Evolutionary conservation across 108 stramenopile species (phyloP).

Genomic region (Seminavis robusta): DNA sequence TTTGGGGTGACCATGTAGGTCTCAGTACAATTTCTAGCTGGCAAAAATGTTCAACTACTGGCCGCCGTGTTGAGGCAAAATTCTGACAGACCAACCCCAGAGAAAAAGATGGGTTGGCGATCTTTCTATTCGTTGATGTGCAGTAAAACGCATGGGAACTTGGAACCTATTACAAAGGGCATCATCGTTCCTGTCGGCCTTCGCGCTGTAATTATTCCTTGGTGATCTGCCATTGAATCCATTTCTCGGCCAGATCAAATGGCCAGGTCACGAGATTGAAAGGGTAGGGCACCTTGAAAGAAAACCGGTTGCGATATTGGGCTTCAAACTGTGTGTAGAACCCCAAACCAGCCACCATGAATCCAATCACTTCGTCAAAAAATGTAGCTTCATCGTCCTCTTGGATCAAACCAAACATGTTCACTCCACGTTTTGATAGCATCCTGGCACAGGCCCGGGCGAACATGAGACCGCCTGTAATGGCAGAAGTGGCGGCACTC

Average conservation of each 20-base stretch:
- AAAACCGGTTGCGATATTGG: conserved; percentile 33
- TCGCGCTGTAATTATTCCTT: conserved; percentile 16
- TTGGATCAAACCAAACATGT: conserved; percentile 11
- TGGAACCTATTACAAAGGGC: too few relatives aligned
- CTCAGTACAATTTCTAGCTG: too few relatives aligned
- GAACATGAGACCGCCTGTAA: conserved; percentile 79
- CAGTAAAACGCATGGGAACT: too few relatives aligned
- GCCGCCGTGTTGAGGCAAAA: too few relatives aligned
- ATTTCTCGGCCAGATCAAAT: conserved; percentile 63
- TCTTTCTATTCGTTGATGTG: too few relatives aligned
- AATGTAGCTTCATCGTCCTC: too few relatives aligned
- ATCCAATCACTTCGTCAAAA: conserved; percentile 74
- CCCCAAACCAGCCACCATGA: conserved; percentile 64
- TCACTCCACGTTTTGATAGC: conserved; percentile 25
- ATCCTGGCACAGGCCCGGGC: conserved; percentile 53
- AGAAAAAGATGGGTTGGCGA: too few relatives aligned
- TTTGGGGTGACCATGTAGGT: too few relatives aligned
- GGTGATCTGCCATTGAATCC: conserved; percentile 66
- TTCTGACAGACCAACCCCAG: too few relatives aligned
- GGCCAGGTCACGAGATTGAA: conserved; percentile 78
- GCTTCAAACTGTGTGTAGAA: conserved; percentile 76
- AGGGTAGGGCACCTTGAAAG: conserved; percentile 73
- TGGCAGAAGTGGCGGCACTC: conserved; percentile 76
- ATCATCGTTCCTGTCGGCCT: too few relatives aligned
- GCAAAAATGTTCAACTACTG: too few relatives aligned